Conservation (phyloP, 2,329 filamentous ascomycete species). For the Fusarium vanettenii region DNA sequence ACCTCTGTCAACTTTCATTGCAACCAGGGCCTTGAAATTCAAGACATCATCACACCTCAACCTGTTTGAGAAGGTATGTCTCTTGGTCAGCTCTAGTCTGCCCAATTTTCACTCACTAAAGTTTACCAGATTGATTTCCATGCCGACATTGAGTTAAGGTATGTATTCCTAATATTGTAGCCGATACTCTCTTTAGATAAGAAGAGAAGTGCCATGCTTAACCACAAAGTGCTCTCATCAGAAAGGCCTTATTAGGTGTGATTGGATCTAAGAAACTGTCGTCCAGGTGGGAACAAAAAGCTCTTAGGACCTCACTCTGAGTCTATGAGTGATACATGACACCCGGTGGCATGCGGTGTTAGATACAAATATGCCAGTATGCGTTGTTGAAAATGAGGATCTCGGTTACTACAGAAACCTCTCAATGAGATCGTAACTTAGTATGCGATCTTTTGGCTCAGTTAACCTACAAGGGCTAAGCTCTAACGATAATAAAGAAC, state of each 20-base stretch:
- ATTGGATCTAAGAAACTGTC: background rate
- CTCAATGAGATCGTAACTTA: background rate
- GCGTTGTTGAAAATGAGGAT: background rate
- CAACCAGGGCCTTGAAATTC: background rate
- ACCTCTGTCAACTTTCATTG: background rate
- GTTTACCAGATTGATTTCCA: background rate
- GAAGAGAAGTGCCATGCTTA: background rate
- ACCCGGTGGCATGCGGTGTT: background rate
- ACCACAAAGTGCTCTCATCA: background rate
- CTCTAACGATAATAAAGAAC: too few relatives aligned
- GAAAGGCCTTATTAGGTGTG: background rate
- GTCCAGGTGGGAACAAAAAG: background rate
- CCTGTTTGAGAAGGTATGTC: background rate
- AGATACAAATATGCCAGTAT: background rate
- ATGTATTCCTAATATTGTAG: background rate
- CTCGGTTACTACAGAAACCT: background rate
- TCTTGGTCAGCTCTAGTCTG: background rate
- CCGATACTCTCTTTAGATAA: background rate
- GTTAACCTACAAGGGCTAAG: too few relatives aligned
- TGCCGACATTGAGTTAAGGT: background rate
- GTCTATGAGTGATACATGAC: background rate
- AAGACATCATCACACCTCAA: too few relatives aligned
- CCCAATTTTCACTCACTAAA: rapidly evolving
- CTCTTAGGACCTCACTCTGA: background rate
- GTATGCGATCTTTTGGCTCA: too few relatives aligned